Evolutionary conservation across 225 moss, liverwort and hornwort species (phyloP), one percentile per base, ranked within the genome.

Genomic region (Sphagnum contortum): DNA sequence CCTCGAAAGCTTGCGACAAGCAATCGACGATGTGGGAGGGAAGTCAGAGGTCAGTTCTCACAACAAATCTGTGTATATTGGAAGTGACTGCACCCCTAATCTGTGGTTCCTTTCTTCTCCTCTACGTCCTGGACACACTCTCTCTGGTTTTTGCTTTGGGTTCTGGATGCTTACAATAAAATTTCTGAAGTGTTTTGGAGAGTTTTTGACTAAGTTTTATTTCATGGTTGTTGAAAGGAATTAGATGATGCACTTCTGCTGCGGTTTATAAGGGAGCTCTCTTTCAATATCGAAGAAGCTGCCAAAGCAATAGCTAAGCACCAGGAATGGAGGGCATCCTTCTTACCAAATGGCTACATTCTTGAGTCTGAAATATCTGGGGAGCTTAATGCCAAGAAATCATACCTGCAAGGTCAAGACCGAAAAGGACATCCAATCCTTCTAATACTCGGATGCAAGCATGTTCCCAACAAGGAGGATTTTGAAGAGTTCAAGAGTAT

Each of bases 401-500:
- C 76, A 44, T 90, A 77, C 62, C 64, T 83, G 74, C 88, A 90
- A 79, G 76, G 72, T 2, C 67, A 73, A 77, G 88, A 88, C 71
- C 89, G 82, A 48, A 68, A 82, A 68, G 86, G 88, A 48, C 79
- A 76, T 71, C 93, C 90, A 63, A 81, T 72, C 49, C 5, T 73
- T 49, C 65, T 89, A 53, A 79, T 61, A 45, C 58, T 80, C 11
- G 93, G 81, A 9, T 74, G 89, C 66, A 88, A 86, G 57, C 93
- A 93, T 76, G 57, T 81, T n/a, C 72, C 73, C 79, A 87, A 89
- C 77, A 82, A 88, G 75, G 76, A 79, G 48, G 82, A 93, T 69
- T 82, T 84, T 65, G 83, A 88, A 47, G 81, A 93, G 63, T 93
- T 84, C 66, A 82, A 58, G 59, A 80, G 93, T 93, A 88, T 59